A percentile compares a stretch with the other conserved stretches of the same genome.
Evolutionary conservation across 139 green algal species (phyloP).

Genomic region (Chlorella sp.): DNA sequence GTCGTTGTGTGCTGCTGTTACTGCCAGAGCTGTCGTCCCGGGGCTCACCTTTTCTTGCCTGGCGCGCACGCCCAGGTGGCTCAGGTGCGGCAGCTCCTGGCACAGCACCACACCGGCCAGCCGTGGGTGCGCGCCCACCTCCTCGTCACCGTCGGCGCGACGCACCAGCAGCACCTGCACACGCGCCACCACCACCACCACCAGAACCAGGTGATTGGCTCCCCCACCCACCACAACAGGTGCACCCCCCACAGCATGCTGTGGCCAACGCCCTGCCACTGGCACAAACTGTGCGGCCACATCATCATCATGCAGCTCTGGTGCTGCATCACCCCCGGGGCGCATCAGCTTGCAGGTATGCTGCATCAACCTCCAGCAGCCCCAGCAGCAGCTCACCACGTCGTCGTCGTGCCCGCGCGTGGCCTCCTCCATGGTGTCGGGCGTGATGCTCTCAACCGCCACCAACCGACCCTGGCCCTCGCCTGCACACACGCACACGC

Average conservation of each 20-base stretch:
- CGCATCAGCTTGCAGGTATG: no score
- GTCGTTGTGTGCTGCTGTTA: no score
- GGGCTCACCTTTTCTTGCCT: constrained; percentile 71
- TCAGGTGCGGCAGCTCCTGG: constrained; percentile 91
- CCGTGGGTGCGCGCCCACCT: constrained; percentile 59
- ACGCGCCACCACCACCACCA: no score
- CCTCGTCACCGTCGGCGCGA: constrained; percentile 86
- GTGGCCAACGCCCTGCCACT: no score
- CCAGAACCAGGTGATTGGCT: no score
- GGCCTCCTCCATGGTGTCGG: constrained; percentile 38
- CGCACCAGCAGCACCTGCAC: constrained; percentile 58
- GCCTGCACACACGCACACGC: constrained; percentile 27
- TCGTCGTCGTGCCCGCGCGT: constrained; percentile 13
- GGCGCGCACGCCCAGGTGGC: constrained; percentile 88
- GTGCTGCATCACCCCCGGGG: no score
- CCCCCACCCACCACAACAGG: no score
- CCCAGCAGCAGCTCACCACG: constrained; percentile 5
- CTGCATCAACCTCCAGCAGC: no score
- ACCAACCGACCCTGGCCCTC: constrained; percentile 57
- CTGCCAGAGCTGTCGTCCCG: no score
- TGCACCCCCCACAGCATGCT: no score
- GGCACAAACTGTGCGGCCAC: no score
- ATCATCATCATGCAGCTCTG: no score
- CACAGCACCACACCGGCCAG: constrained; percentile 72
- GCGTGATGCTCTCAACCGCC: constrained; percentile 50